phyloP scores from a whole-genome alignment of 2,329 filamentous ascomycete genomes.

The Epichloe sp. region DNA sequence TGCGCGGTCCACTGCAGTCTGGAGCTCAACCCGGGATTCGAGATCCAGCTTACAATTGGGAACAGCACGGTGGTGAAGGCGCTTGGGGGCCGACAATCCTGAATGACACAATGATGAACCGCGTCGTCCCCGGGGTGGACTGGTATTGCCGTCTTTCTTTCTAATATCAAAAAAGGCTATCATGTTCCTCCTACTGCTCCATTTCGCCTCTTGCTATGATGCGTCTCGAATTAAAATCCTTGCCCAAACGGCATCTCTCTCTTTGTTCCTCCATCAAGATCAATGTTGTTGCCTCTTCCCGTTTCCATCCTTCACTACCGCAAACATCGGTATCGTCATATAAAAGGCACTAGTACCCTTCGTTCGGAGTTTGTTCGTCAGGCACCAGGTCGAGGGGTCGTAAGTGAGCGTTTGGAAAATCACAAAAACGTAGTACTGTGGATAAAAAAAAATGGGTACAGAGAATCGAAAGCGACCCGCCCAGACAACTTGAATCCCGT shows the following conservation, averaged over 20 bases:
- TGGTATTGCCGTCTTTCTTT: slow-evolving; percentile 2
- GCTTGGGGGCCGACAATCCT: too few relatives aligned
- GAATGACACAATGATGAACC: neutral
- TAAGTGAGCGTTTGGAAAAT: slow-evolving; percentile 5
- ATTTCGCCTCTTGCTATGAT: slow-evolving; percentile 23
- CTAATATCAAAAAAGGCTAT: slow-evolving; percentile 13
- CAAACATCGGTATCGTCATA: slow-evolving; percentile 4
- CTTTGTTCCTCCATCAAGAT: slow-evolving; percentile 6
- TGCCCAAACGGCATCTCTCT: slow-evolving; percentile 10
- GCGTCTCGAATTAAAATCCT: slow-evolving; percentile 13
- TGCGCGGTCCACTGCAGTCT: too few relatives aligned
- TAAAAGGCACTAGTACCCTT: slow-evolving; percentile 8
- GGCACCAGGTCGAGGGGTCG: neutral
- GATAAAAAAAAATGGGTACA: slow-evolving; percentile 19
- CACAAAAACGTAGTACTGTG: slow-evolving; percentile 17
- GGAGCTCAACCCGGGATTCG: too few relatives aligned
- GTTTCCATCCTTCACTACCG: neutral
- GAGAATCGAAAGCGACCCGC: slow-evolving; percentile 16
- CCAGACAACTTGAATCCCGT: slow-evolving; percentile 4
- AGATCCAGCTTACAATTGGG: too few relatives aligned
- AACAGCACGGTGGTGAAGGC: too few relatives aligned
- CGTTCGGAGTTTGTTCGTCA: slow-evolving; percentile 12
- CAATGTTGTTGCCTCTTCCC: slow-evolving; percentile 8
- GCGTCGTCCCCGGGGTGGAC: too few relatives aligned
- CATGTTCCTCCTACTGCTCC: slow-evolving; percentile 18